phyloP scores from a whole-genome alignment of 2,329 filamentous ascomycete genomes.

The Arthrobotrys sinensis region DNA sequence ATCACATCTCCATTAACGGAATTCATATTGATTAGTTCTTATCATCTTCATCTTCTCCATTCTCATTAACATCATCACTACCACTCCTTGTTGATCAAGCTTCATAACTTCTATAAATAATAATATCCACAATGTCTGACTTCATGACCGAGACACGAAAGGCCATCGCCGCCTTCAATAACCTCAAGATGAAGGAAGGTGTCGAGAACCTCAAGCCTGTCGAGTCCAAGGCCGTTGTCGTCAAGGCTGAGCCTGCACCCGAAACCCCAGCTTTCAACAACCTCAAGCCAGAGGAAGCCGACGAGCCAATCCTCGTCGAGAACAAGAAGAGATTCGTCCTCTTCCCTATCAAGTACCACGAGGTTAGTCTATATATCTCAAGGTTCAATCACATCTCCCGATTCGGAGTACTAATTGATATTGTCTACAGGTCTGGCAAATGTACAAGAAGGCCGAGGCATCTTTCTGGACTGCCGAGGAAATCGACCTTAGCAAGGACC shows the following conservation, averaged over 20 bases:
- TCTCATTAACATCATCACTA: background rate
- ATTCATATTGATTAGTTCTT: conserved; percentile 25
- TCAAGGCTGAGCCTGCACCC: conserved; percentile 72
- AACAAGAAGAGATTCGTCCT: conserved; percentile 97
- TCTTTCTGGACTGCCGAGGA: conserved; percentile 99
- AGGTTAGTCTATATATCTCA: conserved; percentile 76
- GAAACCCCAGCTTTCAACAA: conserved; percentile 71
- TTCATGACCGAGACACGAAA: conserved; percentile 67
- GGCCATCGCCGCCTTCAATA: conserved; percentile 88
- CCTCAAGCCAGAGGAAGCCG: conserved; percentile 76
- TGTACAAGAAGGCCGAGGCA: conserved; percentile 99
- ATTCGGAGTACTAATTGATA: conserved; percentile 51
- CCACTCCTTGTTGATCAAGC: conserved; percentile 44
- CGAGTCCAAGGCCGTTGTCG: conserved; percentile 72
- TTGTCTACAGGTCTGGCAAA: conserved; percentile 89
- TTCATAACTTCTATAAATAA: conserved; percentile 9
- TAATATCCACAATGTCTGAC: conserved; percentile 47
- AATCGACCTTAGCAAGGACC: conserved; percentile 98
- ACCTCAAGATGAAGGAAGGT: conserved; percentile 88
- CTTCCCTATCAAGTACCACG: conserved; percentile 99
- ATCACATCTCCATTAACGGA: conserved; percentile 56
- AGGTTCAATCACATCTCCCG: conserved; percentile 46
- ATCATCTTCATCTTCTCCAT: conserved; percentile 13
- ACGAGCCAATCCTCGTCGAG: conserved; percentile 93
- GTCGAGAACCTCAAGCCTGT: conserved; percentile 81